phyloP scores from a whole-genome alignment of 2,329 filamentous ascomycete species.

The Cladosporium sp. region DNA sequence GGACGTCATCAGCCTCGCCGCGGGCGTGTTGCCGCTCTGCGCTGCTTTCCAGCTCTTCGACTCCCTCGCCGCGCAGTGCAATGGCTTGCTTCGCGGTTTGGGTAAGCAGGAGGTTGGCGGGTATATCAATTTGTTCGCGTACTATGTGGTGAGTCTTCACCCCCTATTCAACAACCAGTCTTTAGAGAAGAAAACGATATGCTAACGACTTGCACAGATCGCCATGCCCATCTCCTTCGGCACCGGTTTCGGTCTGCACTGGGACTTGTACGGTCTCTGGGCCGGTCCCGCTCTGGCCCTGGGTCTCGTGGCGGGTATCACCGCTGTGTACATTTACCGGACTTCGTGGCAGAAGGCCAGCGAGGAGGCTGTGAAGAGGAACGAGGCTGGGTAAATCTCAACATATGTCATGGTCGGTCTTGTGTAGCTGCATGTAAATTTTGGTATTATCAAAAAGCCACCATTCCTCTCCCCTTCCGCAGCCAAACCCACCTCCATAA shows the following conservation, averaged over 20 bases:
- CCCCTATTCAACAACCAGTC: too few species aligned
- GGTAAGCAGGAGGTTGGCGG: slow-evolving; percentile 87
- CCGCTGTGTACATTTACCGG: slow-evolving; percentile 53
- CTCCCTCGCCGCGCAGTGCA: slow-evolving; percentile 70
- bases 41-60: slow-evolving; percentile 91
- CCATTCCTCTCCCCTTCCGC: too few species aligned
- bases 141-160: slow-evolving; percentile 58
- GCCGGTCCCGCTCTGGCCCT: slow-evolving; percentile 60
- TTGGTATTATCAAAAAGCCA: too few species aligned
- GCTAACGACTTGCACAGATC: slow-evolving; percentile 36
- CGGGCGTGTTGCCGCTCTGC: slow-evolving; percentile 70
- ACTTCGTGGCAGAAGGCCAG: slow-evolving; percentile 57
- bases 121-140: slow-evolving; percentile 79
- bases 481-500: too few species aligned
- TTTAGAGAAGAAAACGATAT: neutral
- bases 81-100: slow-evolving; percentile 80
- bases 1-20: slow-evolving; percentile 63
- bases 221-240: slow-evolving; percentile 80
- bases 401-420: too few species aligned
- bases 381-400: slow-evolving; percentile 39
- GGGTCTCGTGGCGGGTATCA: slow-evolving; percentile 53
- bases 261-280: slow-evolving; percentile 81
- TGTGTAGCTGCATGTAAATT: too few species aligned
- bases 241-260: slow-evolving; percentile 70
- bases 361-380: slow-evolving; percentile 56